Conservation (phyloP, 352 stramenopile species). For the Globisporangium canariense region DNA sequence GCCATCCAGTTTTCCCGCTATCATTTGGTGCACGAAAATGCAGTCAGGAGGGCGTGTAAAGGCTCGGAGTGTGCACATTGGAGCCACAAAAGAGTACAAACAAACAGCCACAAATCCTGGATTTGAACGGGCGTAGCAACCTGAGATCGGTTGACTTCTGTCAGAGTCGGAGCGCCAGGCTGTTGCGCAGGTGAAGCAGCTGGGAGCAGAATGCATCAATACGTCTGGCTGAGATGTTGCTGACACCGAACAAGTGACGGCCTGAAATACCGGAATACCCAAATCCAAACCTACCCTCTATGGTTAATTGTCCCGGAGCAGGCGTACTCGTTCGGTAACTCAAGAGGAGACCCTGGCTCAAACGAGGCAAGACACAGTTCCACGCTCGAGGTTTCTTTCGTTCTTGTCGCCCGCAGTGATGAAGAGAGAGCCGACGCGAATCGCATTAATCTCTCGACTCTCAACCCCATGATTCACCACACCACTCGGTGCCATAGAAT, state of each 20-base stretch:
- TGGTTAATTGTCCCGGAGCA: background rate
- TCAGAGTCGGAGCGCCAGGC: slow-evolving; percentile 2
- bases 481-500: background rate
- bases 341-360: background rate
- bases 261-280: background rate
- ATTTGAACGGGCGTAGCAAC: background rate
- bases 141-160: background rate
- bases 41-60: slow-evolving; percentile 3
- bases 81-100: background rate
- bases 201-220: background rate
- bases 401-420: background rate
- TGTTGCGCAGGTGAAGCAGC: background rate
- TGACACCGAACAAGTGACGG: background rate
- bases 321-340: background rate
- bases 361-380: background rate
- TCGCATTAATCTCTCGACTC: background rate
- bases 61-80: background rate
- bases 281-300: background rate
- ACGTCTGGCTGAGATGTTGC: background rate
- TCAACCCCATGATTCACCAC: background rate
- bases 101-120: background rate
- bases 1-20: background rate
- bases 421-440: background rate
- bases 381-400: background rate
- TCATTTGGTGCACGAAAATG: slow-evolving; percentile 3